Evolutionary conservation across 441 rosid genomes (phyloP).

Genomic region (Rhodomyrtus psidioides): DNA sequence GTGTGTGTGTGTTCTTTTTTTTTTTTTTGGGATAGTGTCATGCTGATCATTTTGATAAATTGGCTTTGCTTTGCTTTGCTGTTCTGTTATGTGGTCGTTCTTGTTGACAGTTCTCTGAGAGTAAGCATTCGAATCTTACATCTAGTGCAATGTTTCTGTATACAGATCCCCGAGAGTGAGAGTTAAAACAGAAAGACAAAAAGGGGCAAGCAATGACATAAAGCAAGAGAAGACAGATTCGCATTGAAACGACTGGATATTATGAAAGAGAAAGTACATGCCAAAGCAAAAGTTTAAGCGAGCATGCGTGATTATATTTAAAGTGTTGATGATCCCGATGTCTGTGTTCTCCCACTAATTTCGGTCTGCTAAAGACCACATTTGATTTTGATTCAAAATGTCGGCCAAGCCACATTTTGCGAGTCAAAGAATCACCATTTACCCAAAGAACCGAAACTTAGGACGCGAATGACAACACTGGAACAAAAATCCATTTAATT

Average conservation of each 20-base stretch:
- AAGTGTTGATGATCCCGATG: neutral
- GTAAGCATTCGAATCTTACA: neutral
- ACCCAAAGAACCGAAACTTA: neutral
- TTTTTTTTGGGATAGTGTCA: neutral
- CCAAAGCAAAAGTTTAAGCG: neutral
- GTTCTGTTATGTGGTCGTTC: neutral
- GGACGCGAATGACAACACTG: too few species aligned
- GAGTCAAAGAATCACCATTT: neutral
- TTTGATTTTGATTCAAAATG: neutral
- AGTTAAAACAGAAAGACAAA: neutral
- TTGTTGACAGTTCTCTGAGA: neutral
- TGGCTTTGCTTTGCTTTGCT: neutral
- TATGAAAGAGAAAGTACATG: neutral
- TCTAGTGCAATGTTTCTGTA: neutral
- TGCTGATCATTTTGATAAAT: neutral
- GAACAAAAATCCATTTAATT: accelerated
- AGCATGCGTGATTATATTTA: neutral
- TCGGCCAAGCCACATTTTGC: neutral
- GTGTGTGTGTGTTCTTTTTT: too few species aligned
- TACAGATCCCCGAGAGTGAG: neutral
- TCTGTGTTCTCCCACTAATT: neutral
- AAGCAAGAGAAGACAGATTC: neutral
- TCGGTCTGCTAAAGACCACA: neutral
- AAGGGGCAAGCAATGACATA: neutral
- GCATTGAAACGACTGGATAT: neutral